Base-by-base conservation (phyloP, 768 basidiomycete genomes). In the Boletus rubescentipes region DNA sequence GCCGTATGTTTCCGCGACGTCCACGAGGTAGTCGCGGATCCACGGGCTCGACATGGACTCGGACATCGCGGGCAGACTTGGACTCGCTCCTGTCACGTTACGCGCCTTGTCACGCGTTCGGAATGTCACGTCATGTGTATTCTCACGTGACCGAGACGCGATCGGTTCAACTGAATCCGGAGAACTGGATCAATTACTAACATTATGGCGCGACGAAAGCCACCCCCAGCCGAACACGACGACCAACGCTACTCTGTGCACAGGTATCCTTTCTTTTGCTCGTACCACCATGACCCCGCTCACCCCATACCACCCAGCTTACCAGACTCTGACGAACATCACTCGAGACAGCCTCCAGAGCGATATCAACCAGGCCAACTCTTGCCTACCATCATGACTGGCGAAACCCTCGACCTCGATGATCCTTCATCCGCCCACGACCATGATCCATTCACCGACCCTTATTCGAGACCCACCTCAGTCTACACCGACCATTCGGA, bases 281-380 rank as follows among this genome's bases (percentile, higher is more conserved):
- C 38, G 29, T 16, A 48, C 41, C 23, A 34, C 37, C 34, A 35
- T 20, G 37, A 41, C 18, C 12, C 14, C 20, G 31, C 55, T 61
- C 51, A 52, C 41, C 10, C 11, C 16, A 29, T 18, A 14, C 18
- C 9, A n/a, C 26, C 4, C 37, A 66, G 58, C 49, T 4, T 34
- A 10, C 38, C 57, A 35, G 57, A 61, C 45, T 31, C 50, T 23
- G 32, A 16, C 11, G 57, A 63, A 18, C 16, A 42, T 35, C 51
- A 56, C 20, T 21, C 31, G 9, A 62, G 56, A 35, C 56, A 48
- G 4, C 50, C 60, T 16, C 61, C 60, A 15, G 71, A 63, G 23
- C 78, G 77, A 49, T 86, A 86, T 58, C 78, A 83, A 51, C 85
- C 82, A 23, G 85, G 84, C 3, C 83, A 85, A 61, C 75, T 75